phyloP scores from a whole-genome alignment of 225 moss, liverwort and hornwort genomes.

The Pleurozium schreberi region DNA sequence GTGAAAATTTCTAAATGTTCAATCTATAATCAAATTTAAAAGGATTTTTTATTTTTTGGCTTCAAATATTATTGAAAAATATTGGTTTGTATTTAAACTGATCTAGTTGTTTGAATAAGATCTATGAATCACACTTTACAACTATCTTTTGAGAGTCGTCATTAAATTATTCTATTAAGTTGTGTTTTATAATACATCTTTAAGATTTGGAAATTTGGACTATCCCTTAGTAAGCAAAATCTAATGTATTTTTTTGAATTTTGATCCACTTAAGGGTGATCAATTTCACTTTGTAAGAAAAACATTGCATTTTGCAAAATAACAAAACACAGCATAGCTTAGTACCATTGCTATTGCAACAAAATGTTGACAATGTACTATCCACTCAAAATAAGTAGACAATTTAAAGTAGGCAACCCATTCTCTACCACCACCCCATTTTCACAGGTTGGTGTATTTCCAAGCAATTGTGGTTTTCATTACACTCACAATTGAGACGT shows the following conservation, averaged over 20 bases:
- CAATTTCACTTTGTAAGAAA: neutral
- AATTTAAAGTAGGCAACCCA: too few species aligned
- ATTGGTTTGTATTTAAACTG: neutral
- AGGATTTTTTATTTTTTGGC: neutral
- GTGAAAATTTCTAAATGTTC: neutral
- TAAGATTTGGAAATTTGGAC: neutral
- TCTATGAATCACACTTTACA: too few species aligned
- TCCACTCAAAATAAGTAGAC: neutral
- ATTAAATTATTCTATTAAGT: neutral
- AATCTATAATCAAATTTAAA: neutral
- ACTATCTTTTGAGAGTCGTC: neutral
- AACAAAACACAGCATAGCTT: neutral
- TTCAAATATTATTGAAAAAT: neutral
- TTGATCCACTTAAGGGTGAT: neutral
- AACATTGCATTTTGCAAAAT: neutral
- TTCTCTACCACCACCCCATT: too few species aligned
- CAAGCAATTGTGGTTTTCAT: too few species aligned
- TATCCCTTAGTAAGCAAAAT: neutral
- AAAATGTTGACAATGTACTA: neutral
- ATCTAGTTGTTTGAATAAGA: too few species aligned
- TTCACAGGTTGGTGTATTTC: too few species aligned
- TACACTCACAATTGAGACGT: too few species aligned
- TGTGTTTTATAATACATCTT: neutral
- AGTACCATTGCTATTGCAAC: neutral
- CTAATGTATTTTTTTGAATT: neutral